These are phyloP conservation scores for Metarhizium anisopliae DNA, from an alignment of 2,329 filamentous ascomycete genomes.

Conservation along the genomic window DNA sequence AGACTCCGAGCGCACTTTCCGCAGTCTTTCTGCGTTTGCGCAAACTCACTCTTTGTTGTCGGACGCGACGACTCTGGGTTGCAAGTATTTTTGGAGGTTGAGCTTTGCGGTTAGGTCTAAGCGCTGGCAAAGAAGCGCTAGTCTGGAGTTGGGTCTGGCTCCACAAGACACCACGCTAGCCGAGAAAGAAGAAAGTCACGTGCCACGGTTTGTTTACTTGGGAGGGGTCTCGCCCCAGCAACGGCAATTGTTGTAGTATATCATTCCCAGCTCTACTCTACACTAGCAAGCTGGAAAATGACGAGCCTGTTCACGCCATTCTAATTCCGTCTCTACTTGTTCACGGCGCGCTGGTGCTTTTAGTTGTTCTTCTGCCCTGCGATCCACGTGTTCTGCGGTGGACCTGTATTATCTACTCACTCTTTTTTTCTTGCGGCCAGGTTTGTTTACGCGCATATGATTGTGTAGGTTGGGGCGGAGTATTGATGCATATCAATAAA, in stretches of 20 bases:
- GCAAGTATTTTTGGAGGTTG: background rate
- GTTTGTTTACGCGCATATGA: conserved; percentile 14
- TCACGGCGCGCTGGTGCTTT: conserved; percentile 14
- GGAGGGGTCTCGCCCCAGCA: conserved; percentile 16
- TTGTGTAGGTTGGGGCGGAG: background rate
- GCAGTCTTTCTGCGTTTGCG: background rate
- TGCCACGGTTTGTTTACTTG: conserved; percentile 20
- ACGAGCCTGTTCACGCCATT: conserved; percentile 15
- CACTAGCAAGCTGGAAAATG: background rate
- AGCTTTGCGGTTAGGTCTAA: background rate
- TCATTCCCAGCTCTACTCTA: background rate
- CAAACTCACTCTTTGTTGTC: background rate
- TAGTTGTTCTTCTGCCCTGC: conserved; percentile 11
- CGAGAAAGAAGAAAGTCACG: conserved; percentile 9
- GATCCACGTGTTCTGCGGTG: background rate
- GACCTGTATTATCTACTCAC: background rate
- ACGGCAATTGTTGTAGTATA: conserved; percentile 12
- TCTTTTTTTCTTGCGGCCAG: background rate
- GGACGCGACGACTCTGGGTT: background rate
- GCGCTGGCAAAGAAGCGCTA: background rate
- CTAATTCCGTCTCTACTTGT: conserved; percentile 13
- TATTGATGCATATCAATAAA: conserved; percentile 3
- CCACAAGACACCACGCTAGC: background rate
- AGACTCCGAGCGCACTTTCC: background rate
- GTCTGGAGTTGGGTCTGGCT: background rate